Percentiles rank a stretch among this genome's conserved stretches.
phyloP scores from a whole-genome alignment of 805 yeast species.

The Candida lessepsii region DNA sequence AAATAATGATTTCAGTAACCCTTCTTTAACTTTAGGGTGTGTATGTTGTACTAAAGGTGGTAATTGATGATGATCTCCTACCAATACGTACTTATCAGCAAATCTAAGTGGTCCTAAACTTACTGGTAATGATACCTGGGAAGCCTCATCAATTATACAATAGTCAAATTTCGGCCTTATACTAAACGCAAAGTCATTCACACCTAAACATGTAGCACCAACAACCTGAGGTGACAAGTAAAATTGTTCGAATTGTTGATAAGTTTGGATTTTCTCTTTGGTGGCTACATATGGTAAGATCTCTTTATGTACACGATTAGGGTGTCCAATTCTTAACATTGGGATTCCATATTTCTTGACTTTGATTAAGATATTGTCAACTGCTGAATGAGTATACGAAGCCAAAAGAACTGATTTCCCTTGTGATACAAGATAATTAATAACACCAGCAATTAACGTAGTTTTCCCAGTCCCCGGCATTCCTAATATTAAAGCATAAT shows the following conservation, averaged over 20 bases:
- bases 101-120: conserved; percentile 83
- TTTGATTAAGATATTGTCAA: conserved; percentile 85
- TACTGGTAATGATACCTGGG: conserved; percentile 89
- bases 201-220: conserved; percentile 85
- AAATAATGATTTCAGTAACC: conserved; percentile 76
- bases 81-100: conserved; percentile 78
- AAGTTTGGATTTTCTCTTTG: conserved; percentile 30
- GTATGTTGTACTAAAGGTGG: conserved; percentile 76
- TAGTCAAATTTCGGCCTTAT: conserved; percentile 69
- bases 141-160: conserved; percentile 95
- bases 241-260: conserved; percentile 45
- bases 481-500: conserved; percentile 81
- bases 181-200: conserved; percentile 59
- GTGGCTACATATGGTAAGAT: conserved; percentile 53
- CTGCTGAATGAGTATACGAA: conserved; percentile 93
- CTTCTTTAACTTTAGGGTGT: conserved; percentile 61
- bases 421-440: conserved; percentile 55
- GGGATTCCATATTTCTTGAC: conserved; percentile 37
- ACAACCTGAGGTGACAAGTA: conserved; percentile 67
- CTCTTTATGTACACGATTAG: conserved; percentile 58
- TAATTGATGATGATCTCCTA: conserved; percentile 95
- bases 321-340: conserved; percentile 68
- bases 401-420: conserved; percentile 73
- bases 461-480: conserved; percentile 93
- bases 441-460: conserved; percentile 75